Conservation (phyloP, 73 alveolate genomes). For the Tetrahymena malaccensis region DNA sequence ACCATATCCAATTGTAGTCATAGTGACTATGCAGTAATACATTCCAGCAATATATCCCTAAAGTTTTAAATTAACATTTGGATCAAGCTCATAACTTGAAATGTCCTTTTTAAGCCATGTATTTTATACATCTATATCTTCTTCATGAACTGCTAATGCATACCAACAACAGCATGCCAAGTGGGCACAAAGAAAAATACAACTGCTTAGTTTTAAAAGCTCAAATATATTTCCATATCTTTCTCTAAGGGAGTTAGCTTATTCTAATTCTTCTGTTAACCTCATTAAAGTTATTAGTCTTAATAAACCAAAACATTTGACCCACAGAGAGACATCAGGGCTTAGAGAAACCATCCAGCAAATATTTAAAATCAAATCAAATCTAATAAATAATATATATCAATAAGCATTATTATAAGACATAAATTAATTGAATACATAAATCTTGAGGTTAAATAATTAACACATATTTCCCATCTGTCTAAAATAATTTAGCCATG, state of each 20-base stretch:
- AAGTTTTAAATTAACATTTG: not conserved
- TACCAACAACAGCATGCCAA: not conserved
- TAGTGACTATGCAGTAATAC: conserved; percentile 57
- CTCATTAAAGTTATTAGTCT: not conserved
- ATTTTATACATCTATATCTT: not conserved
- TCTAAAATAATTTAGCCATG: not conserved
- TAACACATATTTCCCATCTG: not conserved
- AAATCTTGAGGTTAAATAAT: not conserved
- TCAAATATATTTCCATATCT: not conserved
- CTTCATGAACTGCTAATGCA: not conserved
- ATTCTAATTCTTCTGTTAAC: not conserved
- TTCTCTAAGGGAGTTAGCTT: not conserved
- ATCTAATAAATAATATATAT: not conserved
- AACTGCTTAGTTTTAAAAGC: not conserved
- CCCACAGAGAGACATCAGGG: not conserved
- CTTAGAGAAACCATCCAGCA: not conserved
- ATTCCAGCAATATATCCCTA: conserved; percentile 46
- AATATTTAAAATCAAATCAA: not conserved
- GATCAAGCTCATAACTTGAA: not conserved
- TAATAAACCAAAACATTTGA: not conserved
- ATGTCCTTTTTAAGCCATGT: not conserved
- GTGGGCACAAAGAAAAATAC: not conserved
- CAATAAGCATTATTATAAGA: not conserved
- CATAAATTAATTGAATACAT: not conserved
- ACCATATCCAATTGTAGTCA: conserved; percentile 72